These are phyloP conservation scores for Oryza glumipatula DNA, from an alignment of 176 grass and related monocot genomes.

Conservation along the genomic window DNA sequence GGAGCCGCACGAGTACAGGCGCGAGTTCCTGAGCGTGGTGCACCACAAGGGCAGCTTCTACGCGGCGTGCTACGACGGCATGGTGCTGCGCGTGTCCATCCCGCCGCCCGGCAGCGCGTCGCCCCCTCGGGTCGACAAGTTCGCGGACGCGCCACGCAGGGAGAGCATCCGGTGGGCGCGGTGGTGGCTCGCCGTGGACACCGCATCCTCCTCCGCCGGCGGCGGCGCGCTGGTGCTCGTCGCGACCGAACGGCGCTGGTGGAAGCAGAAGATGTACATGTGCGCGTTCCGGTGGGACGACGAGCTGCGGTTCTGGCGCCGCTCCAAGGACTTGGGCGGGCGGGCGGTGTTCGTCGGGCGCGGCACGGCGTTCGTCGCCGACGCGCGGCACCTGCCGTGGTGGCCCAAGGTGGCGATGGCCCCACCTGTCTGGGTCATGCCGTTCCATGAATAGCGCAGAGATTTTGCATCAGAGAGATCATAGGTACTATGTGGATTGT, in stretches of 20 bases:
- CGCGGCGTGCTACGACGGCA: no score
- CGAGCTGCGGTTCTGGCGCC: neutral
- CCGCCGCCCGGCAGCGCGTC: no score
- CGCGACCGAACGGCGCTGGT: neutral
- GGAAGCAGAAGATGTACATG: neutral
- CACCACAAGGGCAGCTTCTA: no score
- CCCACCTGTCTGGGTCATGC: conserved; percentile 3
- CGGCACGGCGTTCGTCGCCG: neutral
- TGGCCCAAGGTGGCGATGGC: neutral
- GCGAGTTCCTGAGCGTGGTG: no score
- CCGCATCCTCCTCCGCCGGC: neutral
- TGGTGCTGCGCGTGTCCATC: no score
- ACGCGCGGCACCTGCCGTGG: neutral
- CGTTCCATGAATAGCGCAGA: neutral
- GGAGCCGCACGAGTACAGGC: no score
- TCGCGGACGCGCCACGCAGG: no score
- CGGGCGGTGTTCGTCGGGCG: neutral
- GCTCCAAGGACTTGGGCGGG: neutral
- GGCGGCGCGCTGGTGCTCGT: neutral
- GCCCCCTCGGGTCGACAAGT: no score
- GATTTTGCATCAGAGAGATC: no score
- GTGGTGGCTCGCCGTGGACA: no score
- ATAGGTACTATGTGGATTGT: no score
- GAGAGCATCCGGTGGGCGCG: no score
- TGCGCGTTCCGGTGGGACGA: neutral